Base-by-base conservation (phyloP, 306 rosid species). In the Rosa rugosa region DNA sequence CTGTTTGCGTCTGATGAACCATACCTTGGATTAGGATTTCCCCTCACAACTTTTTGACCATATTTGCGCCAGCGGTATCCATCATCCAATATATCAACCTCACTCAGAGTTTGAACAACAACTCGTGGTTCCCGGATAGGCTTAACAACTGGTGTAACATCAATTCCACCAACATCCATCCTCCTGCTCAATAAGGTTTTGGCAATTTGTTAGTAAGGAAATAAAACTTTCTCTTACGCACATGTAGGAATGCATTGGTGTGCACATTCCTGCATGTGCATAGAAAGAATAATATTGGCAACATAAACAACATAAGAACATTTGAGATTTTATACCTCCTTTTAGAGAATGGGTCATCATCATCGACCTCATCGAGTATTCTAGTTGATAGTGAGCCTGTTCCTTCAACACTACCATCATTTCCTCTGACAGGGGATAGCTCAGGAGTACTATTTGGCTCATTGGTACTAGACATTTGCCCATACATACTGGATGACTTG, bases 21-120 rank as follows among this genome's bases (percentile, higher is more conserved):
- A 69, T 90, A 95, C 99, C 98, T 93, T 45, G 99, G 99, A 81
- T 95, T 95, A 72, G 99, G 99, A 85, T 95, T 95, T 77, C 98
- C 99, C 84, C 99, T 90, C 78, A 95, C 99, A 79, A 95, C 98
- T 83, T 95, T 95, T 86, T 95, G 99, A 60, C 99, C 99, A 80
- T 95, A 95, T 86, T 95, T 95, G 69, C 99, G 96, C 99, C 99
- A 95, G 85, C 99, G 99, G 83, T 95, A 95, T 71, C 99, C 99
- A 79, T 95, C 99, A 84, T 95, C 99, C 86, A 95, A 87, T 81
- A 95, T 95, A 81, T 95, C 99, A 71, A 95, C 97, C 91, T 95
- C 99, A 78, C 99, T 95, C 82, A 91, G 80, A 46, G 99, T 95
- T 84, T 95, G 99, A 56, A 95, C 99, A 77, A 95, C 99, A 38